Conservation (phyloP, 2,329 filamentous ascomycete species). For the Paramyrothecium roridum region DNA sequence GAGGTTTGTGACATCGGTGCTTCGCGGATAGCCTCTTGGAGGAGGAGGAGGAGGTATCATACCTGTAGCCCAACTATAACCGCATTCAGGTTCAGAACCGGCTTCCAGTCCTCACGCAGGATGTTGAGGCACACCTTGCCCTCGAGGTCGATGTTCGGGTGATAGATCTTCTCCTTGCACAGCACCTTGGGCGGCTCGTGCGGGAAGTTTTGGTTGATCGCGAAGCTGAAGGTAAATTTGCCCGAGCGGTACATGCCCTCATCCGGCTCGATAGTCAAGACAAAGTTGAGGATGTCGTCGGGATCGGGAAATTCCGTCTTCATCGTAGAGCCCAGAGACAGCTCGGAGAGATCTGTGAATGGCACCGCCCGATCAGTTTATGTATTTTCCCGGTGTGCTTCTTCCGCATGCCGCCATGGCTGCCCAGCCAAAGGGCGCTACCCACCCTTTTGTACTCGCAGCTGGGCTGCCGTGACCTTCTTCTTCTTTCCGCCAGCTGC, state of each 20-base stretch:
- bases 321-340: slow-evolving; percentile 77
- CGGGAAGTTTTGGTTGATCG: slow-evolving; percentile 91
- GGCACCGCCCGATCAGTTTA: slow-evolving; percentile 5
- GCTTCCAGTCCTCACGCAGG: slow-evolving; percentile 97
- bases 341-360: slow-evolving; percentile 69
- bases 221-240: slow-evolving; percentile 84
- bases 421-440: no score
- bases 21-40: background rate
- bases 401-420: no score
- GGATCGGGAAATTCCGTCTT: slow-evolving; percentile 76
- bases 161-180: slow-evolving; percentile 97
- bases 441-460: slow-evolving; percentile 91
- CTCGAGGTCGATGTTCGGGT: slow-evolving; percentile 96
- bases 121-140: slow-evolving; percentile 99
- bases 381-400: no score
- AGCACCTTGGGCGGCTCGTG: slow-evolving; percentile 97
- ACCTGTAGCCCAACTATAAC: slow-evolving; percentile 93
- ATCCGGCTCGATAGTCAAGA: slow-evolving; percentile 77
- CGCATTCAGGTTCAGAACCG: slow-evolving; percentile 92
- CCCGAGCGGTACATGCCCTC: slow-evolving; percentile 88
- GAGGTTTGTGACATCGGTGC: background rate
- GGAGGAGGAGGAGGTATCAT: slow-evolving; percentile 9
- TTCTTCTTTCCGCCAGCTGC: slow-evolving; percentile 83
- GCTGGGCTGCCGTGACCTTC: slow-evolving; percentile 94
- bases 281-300: slow-evolving; percentile 83